phyloP scores from a whole-genome alignment of 306 rosid genomes.

The Glycyrrhiza uralensis region DNA sequence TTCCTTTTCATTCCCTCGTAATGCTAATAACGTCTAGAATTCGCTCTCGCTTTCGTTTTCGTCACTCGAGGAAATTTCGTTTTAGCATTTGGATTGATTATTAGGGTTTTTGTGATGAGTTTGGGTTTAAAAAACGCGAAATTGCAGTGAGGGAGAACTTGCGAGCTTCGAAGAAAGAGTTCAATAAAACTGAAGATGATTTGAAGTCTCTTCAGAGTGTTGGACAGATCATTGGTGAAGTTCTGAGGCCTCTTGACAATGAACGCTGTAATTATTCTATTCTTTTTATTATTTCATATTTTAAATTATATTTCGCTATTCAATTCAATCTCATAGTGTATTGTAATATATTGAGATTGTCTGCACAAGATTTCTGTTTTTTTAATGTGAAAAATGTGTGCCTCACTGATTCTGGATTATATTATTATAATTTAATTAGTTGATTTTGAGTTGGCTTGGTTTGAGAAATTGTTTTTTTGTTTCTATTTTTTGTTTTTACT shows the following conservation, averaged over 20 bases:
- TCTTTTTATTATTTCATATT: conserved; percentile 6
- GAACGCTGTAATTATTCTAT: conserved; percentile 64
- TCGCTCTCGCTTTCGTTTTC: background rate
- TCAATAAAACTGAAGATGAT: conserved; percentile 92
- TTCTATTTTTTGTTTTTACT: no score
- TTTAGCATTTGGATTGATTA: background rate
- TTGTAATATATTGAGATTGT: background rate
- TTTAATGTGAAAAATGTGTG: background rate
- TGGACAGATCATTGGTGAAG: conserved; percentile 97
- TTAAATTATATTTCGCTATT: background rate
- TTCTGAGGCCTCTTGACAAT: conserved; percentile 92
- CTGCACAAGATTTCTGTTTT: background rate
- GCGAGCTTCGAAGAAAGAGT: conserved; percentile 77
- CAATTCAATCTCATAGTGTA: background rate
- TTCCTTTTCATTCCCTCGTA: background rate
- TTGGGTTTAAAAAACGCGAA: conserved; percentile 11
- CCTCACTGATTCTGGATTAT: background rate
- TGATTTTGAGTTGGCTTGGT: no score
- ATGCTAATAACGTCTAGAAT: background rate
- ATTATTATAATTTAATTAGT: no score
- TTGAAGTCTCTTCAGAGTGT: conserved; percentile 96
- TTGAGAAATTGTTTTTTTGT: no score
- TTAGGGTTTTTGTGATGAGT: background rate
- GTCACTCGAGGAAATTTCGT: background rate
- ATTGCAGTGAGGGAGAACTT: conserved; percentile 78